These are phyloP conservation scores for Acer negundo DNA, from an alignment of 345 rosid genomes.

Conservation along the genomic window DNA sequence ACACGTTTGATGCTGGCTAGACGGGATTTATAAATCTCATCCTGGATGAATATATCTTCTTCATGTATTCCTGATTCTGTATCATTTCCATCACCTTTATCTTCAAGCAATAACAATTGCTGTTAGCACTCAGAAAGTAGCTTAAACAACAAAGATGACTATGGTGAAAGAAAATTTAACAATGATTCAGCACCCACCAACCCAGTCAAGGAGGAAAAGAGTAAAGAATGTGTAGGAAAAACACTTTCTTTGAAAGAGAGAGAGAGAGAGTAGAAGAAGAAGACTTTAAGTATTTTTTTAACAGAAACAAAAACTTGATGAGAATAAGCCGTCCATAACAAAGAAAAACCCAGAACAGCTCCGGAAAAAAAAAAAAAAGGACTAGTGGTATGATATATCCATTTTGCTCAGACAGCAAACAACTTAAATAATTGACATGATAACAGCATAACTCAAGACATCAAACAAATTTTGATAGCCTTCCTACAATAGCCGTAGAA, in stretches of 20 bases:
- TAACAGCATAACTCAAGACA: slow-evolving; percentile 3
- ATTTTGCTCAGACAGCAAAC: not conserved
- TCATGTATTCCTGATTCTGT: slow-evolving; percentile 72
- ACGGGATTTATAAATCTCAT: slow-evolving; percentile 96
- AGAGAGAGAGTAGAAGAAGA: not conserved
- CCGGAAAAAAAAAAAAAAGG: not conserved
- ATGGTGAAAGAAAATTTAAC: not conserved
- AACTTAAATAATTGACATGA: not conserved
- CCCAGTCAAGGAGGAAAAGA: not conserved
- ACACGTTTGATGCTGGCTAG: slow-evolving; percentile 93
- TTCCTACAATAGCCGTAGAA: not conserved
- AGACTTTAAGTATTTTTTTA: not conserved
- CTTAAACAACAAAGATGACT: slow-evolving; percentile 13
- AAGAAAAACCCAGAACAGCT: not conserved
- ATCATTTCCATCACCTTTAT: slow-evolving; percentile 84
- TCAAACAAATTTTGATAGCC: not conserved
- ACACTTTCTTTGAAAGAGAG: not conserved
- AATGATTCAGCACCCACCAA: slow-evolving; percentile 10
- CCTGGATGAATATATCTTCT: slow-evolving; percentile 85
- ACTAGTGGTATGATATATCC: not conserved
- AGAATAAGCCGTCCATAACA: not conserved
- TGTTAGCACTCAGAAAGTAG: slow-evolving; percentile 20
- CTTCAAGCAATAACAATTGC: slow-evolving; percentile 47
- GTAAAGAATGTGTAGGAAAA: not conserved
- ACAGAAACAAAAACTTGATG: not conserved